A percentile compares a stretch with the other conserved stretches of the same genome.
phyloP scores from a whole-genome alignment of 768 basidiomycete species.

The Lanmaoa rubissima region DNA sequence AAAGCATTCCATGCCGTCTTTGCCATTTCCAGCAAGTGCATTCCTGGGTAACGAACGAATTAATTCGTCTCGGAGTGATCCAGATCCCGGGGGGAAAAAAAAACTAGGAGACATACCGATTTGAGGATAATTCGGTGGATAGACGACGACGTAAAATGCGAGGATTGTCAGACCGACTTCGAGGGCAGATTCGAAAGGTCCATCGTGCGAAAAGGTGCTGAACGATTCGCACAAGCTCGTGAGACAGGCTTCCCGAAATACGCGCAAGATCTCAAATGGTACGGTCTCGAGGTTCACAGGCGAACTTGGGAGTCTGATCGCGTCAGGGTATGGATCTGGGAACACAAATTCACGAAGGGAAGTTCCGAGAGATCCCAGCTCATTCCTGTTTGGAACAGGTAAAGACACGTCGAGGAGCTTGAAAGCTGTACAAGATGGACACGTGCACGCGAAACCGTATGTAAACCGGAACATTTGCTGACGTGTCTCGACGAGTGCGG shows the following conservation, averaged over 20 bases:
- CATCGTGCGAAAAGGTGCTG: slow-evolving; percentile 69
- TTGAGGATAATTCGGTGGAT: slow-evolving; percentile 79
- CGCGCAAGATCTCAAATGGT: slow-evolving; percentile 39
- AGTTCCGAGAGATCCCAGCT: slow-evolving; percentile 18
- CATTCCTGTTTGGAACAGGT: slow-evolving; percentile 33
- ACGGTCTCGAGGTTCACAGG: slow-evolving; percentile 31
- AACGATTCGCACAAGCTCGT: slow-evolving; percentile 59
- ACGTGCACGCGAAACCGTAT: slow-evolving; percentile 69
- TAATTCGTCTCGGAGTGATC: not conserved
- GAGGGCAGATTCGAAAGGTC: slow-evolving; percentile 50
- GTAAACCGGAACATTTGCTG: slow-evolving; percentile 55
- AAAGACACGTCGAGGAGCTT: slow-evolving; percentile 37
- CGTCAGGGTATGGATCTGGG: slow-evolving; percentile 24
- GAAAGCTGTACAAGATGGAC: slow-evolving; percentile 54
- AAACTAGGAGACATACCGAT: slow-evolving; percentile 49
- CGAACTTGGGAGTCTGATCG: slow-evolving; percentile 24
- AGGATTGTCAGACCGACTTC: slow-evolving; percentile 55
- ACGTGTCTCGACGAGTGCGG: slow-evolving; percentile 63
- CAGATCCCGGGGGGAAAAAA: not conserved
- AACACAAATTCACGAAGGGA: slow-evolving; percentile 42
- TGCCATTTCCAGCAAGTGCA: slow-evolving; percentile 73
- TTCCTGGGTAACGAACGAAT: slow-evolving; percentile 41
- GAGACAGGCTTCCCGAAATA: slow-evolving; percentile 61
- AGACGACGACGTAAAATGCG: slow-evolving; percentile 65
- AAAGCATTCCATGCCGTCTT: slow-evolving; percentile 76